Evolutionary conservation across 2,329 filamentous ascomycete genomes (phyloP).

Genomic region (Colletotrichum sp.): DNA sequence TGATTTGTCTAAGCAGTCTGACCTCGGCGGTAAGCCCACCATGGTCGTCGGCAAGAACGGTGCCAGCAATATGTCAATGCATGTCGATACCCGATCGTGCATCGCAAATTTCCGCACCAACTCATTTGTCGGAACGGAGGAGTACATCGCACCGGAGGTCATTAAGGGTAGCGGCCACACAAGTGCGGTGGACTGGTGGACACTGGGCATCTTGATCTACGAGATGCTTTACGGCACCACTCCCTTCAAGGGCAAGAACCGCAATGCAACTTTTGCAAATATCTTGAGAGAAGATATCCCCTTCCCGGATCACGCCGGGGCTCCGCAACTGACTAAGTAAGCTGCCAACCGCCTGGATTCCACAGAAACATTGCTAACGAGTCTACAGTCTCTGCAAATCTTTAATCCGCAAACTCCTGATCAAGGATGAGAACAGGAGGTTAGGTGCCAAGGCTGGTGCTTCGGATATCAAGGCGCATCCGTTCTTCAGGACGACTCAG

Average conservation of each 20-base stretch:
- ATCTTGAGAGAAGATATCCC: conserved; percentile 95
- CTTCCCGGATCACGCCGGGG: conserved; percentile 87
- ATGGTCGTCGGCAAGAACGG: conserved; percentile 96
- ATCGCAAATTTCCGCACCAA: conserved; percentile 99
- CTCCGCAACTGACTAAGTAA: conserved; percentile 90
- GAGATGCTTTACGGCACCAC: conserved; percentile 99
- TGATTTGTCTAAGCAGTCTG: conserved; percentile 97
- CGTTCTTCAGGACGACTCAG: conserved; percentile 94
- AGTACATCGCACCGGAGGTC: conserved; percentile 98
- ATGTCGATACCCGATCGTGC: conserved; percentile 98
- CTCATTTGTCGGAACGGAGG: conserved; percentile 97
- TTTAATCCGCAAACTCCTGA: conserved; percentile 92
- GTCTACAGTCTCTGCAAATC: conserved; percentile 87
- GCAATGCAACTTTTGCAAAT: conserved; percentile 97
- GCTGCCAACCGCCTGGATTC: neutral
- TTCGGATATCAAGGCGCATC: conserved; percentile 94
- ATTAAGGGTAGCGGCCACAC: conserved; percentile 99
- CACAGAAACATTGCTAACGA: conserved; percentile 3
- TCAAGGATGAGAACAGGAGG: conserved; percentile 95
- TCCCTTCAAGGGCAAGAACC: conserved; percentile 98
- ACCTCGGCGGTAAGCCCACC: conserved; percentile 91
- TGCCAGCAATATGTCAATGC: conserved; percentile 83
- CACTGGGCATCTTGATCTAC: conserved; percentile 93
- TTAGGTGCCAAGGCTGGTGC: conserved; percentile 93
- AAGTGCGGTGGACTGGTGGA: conserved; percentile 99